Conservation (phyloP, 345 rosid species). For the Syzygium aromaticum region DNA sequence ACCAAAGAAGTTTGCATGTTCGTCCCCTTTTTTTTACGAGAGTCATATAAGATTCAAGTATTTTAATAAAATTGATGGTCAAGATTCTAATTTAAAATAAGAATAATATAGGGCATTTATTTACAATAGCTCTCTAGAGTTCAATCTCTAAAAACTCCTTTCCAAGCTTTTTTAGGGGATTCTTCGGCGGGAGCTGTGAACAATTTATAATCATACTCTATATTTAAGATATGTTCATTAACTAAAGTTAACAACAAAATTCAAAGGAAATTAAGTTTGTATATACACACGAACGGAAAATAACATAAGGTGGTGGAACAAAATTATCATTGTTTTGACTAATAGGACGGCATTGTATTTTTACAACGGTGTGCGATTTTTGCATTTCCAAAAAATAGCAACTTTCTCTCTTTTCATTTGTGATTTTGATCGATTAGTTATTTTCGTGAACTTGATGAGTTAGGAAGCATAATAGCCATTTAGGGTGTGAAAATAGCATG, state of each 20-base stretch:
- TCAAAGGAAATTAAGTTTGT: neutral
- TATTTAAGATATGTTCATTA: neutral
- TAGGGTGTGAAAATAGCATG: neutral
- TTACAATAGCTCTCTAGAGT: accelerated
- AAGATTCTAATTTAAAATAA: neutral
- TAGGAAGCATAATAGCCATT: neutral
- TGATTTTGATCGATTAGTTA: neutral
- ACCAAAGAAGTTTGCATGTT: neutral
- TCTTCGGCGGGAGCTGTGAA: neutral
- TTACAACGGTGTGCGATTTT: neutral
- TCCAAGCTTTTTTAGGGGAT: neutral
- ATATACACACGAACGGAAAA: neutral
- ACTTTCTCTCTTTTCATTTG: neutral
- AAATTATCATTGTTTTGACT: neutral
- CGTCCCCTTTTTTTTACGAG: neutral
- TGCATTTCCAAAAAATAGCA: neutral
- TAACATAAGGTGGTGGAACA: neutral
- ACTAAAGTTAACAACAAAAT: neutral
- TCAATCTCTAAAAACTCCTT: neutral
- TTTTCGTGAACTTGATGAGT: neutral
- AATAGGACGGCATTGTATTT: neutral
- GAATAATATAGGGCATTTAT: neutral
- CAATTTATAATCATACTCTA: neutral
- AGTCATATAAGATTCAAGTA: too few relatives aligned
- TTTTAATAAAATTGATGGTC: neutral